phyloP scores from a whole-genome alignment of 108 stramenopile genomes.

The Cyclotella baltica region DNA sequence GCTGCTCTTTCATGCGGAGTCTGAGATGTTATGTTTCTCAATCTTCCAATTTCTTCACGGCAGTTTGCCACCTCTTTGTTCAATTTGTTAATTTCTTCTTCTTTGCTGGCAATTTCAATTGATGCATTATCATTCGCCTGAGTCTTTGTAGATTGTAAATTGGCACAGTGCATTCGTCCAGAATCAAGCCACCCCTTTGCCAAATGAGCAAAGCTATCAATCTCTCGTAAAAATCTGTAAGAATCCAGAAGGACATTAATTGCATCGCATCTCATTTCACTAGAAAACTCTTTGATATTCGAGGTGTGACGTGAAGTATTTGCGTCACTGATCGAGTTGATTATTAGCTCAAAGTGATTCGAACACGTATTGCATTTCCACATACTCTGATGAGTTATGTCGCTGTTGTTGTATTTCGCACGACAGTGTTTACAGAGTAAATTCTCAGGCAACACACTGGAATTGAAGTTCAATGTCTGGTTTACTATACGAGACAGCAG shows the following conservation, averaged over 20 bases:
- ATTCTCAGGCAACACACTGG: not conserved
- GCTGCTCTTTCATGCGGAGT: slow-evolving; percentile 2
- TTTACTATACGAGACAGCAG: slow-evolving; percentile 71
- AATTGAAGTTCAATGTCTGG: slow-evolving; percentile 49
- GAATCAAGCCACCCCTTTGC: slow-evolving; percentile 77
- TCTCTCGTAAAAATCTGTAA: slow-evolving; percentile 70
- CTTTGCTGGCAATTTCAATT: slow-evolving; percentile 53
- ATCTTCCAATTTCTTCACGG: slow-evolving; percentile 80
- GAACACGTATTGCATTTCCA: slow-evolving; percentile 13
- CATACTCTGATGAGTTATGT: not conserved
- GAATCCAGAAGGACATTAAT: slow-evolving; percentile 63
- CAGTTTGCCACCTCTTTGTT: slow-evolving; percentile 73
- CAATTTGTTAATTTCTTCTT: slow-evolving; percentile 53
- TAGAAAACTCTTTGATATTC: slow-evolving; percentile 12
- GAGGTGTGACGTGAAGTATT: slow-evolving; percentile 16
- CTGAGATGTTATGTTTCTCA: slow-evolving; percentile 55
- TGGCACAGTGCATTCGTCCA: not conserved
- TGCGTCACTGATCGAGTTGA: slow-evolving; percentile 34
- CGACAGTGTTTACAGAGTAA: slow-evolving; percentile 25
- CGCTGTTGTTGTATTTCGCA: not conserved
- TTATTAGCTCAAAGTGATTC: slow-evolving; percentile 21
- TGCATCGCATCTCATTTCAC: slow-evolving; percentile 42
- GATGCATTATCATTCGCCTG: too few species aligned
- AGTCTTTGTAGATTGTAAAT: not conserved
- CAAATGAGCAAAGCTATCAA: slow-evolving; percentile 65